Evolutionary conservation across 2,329 filamentous ascomycete species (phyloP).

Genomic region (Hypoxylon sp.): DNA sequence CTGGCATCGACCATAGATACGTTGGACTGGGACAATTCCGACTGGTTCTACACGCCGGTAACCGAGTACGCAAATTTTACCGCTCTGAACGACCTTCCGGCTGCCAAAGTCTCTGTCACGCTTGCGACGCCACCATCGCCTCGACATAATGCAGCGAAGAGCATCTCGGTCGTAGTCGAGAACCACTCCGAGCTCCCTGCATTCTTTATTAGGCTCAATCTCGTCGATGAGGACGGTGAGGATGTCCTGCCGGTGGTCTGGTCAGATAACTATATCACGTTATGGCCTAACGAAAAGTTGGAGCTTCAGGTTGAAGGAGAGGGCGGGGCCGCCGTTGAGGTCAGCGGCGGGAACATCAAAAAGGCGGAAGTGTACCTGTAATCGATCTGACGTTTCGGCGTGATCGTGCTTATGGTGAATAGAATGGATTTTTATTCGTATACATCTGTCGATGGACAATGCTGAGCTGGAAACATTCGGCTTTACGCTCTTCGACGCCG

Average conservation of each 20-base stretch:
- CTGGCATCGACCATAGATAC: conserved; percentile 59
- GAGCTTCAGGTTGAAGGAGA: conserved; percentile 51
- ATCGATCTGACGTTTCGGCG: conserved; percentile 1
- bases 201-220: conserved; percentile 66
- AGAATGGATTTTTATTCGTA: neutral
- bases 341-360: conserved; percentile 47
- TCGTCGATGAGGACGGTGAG: conserved; percentile 57
- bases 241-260: conserved; percentile 66
- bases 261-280: conserved; percentile 72
- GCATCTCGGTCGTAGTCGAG: conserved; percentile 56
- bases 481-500: neutral
- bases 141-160: conserved; percentile 7
- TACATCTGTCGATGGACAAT: neutral
- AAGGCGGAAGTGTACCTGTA: conserved; percentile 21
- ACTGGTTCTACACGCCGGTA: conserved; percentile 70
- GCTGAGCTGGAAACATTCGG: neutral
- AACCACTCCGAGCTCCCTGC: conserved; percentile 66
- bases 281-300: conserved; percentile 68
- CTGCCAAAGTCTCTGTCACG: conserved; percentile 54
- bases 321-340: conserved; percentile 44
- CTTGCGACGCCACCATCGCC: conserved; percentile 18
- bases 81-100: conserved; percentile 55
- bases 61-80: conserved; percentile 62
- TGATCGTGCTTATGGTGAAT: neutral
- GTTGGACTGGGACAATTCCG: conserved; percentile 67